Conservation (phyloP, 2,329 filamentous ascomycete species). For the Trichoderma citrinoviride region DNA sequence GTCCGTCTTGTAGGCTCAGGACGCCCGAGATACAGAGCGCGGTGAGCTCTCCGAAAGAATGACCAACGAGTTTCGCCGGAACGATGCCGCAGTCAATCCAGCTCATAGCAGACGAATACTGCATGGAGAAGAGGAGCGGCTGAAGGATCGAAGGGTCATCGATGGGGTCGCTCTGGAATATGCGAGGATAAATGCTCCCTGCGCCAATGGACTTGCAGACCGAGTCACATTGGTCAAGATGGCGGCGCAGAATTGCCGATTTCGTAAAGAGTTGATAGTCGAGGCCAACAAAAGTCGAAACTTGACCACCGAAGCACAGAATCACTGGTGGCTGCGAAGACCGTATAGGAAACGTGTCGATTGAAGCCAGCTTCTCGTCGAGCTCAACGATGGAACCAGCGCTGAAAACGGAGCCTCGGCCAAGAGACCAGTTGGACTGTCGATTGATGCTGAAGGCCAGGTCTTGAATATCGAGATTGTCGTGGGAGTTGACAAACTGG, state of each 20-base stretch:
- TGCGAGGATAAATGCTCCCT: conserved; percentile 32
- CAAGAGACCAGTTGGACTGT: background rate
- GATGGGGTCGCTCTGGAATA: conserved; percentile 32
- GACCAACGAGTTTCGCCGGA: conserved; percentile 33
- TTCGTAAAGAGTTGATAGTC: conserved; percentile 33
- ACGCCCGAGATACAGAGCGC: background rate
- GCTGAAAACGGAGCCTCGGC: background rate
- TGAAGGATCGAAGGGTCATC: conserved; percentile 37
- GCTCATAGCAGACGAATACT: conserved; percentile 36
- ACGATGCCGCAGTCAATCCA: conserved; percentile 39
- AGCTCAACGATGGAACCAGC: background rate
- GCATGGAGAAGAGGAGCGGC: conserved; percentile 39
- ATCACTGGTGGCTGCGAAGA: conserved; percentile 30
- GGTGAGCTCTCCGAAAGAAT: conserved; percentile 27
- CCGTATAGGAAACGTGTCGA: background rate
- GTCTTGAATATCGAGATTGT: too few species aligned
- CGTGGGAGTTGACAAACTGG: too few species aligned
- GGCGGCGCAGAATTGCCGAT: conserved; percentile 25
- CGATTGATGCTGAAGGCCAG: background rate
- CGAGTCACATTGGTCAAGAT: conserved; percentile 22
- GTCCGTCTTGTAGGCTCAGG: background rate
- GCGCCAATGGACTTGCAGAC: conserved; percentile 23
- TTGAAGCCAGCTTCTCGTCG: background rate
- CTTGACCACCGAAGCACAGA: conserved; percentile 36
- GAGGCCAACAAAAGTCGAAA: conserved; percentile 32